Evolutionary conservation across 805 yeast genomes (phyloP).

Genomic region (Zygosaccharomyces rouxii): DNA sequence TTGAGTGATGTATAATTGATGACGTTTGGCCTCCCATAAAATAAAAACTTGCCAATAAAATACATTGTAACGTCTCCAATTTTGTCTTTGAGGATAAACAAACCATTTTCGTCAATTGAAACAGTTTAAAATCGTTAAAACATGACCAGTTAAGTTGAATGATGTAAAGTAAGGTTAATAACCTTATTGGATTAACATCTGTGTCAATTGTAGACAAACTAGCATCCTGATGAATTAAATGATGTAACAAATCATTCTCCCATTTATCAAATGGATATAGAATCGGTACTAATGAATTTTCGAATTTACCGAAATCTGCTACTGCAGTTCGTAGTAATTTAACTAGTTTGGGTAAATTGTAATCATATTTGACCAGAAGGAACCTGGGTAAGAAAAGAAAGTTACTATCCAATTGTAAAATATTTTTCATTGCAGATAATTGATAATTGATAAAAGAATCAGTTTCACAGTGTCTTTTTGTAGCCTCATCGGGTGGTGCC

Average conservation of each 20-base stretch:
- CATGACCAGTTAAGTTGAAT: conserved; percentile 33
- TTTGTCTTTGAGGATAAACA: conserved; percentile 15
- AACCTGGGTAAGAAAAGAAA: conserved; percentile 20
- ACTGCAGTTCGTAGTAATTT: conserved; percentile 11
- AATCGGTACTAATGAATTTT: conserved; percentile 25
- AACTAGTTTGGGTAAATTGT: conserved; percentile 10
- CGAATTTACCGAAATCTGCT: conserved; percentile 15
- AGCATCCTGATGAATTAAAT: not conserved
- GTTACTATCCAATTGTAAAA: conserved; percentile 20
- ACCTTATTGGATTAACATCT: conserved; percentile 14
- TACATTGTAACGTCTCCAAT: conserved; percentile 21
- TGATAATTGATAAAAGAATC: conserved; percentile 10
- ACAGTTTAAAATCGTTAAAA: conserved; percentile 25
- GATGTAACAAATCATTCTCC: conserved; percentile 9
- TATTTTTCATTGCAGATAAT: conserved; percentile 10
- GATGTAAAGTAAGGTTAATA: conserved; percentile 22
- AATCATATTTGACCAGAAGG: conserved; percentile 17
- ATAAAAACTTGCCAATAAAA: conserved; percentile 24
- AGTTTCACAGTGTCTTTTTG: not conserved
- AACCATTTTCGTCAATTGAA: conserved; percentile 26
- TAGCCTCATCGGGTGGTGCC: not conserved
- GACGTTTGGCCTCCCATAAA: conserved; percentile 24
- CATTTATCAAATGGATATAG: conserved; percentile 22
- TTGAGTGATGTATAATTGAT: conserved; percentile 7
- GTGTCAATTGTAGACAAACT: not conserved